Percentiles rank a stretch among this genome's conserved stretches.
Conservation (phyloP, 2,329 filamentous ascomycete species). For the Ophiosphaerella herpotricha region DNA sequence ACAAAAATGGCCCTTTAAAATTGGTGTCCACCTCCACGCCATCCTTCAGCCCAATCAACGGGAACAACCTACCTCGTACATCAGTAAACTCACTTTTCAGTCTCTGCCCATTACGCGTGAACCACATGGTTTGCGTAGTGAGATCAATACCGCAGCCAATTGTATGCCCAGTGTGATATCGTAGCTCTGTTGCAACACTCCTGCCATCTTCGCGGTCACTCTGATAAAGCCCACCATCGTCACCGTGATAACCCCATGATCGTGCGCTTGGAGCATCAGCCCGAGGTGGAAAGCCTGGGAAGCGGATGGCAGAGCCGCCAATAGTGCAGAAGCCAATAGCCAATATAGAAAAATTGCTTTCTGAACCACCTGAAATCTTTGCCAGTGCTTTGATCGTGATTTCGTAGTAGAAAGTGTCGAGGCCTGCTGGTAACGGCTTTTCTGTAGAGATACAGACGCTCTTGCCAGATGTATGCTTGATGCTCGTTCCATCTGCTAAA, state of each 20-base stretch:
- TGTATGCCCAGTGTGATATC: not conserved
- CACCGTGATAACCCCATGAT: not conserved
- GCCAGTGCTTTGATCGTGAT: not conserved
- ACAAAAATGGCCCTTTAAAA: not conserved
- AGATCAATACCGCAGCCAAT: not conserved
- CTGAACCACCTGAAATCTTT: not conserved
- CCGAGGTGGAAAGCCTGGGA: not conserved
- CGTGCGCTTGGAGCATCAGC: not conserved
- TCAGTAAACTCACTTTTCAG: not conserved
- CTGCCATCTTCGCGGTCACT: not conserved
- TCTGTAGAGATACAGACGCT: not conserved
- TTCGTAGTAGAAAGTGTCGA: not conserved
- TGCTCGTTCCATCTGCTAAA: not conserved
- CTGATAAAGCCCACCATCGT: not conserved
- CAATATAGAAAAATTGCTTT: not conserved
- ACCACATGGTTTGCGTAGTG: not conserved
- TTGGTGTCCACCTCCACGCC: not conserved
- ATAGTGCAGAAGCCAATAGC: not conserved
- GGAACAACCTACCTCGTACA: not conserved
- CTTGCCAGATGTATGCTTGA: not conserved
- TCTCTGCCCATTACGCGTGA: not conserved
- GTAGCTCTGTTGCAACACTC: not conserved
- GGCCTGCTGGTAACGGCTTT: not conserved
- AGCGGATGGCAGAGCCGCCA: not conserved
- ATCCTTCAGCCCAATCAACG: not conserved